Percentiles rank a stretch among this genome's conserved stretches.
Evolutionary conservation across 768 basidiomycete genomes (phyloP).

Genomic region (Russula sp.): DNA sequence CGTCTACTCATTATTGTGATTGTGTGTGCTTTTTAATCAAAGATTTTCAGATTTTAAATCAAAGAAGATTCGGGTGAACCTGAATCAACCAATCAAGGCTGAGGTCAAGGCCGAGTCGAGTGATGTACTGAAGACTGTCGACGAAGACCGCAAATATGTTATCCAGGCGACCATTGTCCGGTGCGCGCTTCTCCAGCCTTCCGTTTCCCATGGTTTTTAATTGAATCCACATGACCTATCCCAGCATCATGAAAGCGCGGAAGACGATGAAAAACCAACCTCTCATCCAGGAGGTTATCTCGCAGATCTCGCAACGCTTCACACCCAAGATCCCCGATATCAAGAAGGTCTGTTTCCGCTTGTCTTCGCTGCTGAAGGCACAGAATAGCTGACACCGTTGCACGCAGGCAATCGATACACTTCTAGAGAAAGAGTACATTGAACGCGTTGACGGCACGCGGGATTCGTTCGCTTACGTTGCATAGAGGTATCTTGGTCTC

Average conservation of each 20-base stretch:
- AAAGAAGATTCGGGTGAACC: constrained; percentile 89
- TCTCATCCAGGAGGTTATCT: constrained; percentile 85
- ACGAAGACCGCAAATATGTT: constrained; percentile 95
- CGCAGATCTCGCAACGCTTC: constrained; percentile 84
- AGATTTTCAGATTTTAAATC: constrained; percentile 70
- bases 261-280: constrained; percentile 95
- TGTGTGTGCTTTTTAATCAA: background rate
- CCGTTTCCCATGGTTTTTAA: background rate
- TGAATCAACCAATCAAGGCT: constrained; percentile 90
- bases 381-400: constrained; percentile 19
- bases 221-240: constrained; percentile 12
- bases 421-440: constrained; percentile 97
- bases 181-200: constrained; percentile 34
- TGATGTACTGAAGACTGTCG: constrained; percentile 90
- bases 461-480: constrained; percentile 82
- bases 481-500: constrained; percentile 37
- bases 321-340: constrained; percentile 94
- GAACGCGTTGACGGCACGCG: constrained; percentile 90
- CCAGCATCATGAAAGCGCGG: constrained; percentile 90
- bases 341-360: constrained; percentile 67
- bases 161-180: constrained; percentile 94
- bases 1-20: constrained; percentile 27
- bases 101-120: constrained; percentile 89
- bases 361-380: background rate
- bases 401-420: constrained; percentile 76